Base-by-base conservation (phyloP, 1,284 basidiomycete genomes). In the Sanghuangporus weigelae region DNA sequence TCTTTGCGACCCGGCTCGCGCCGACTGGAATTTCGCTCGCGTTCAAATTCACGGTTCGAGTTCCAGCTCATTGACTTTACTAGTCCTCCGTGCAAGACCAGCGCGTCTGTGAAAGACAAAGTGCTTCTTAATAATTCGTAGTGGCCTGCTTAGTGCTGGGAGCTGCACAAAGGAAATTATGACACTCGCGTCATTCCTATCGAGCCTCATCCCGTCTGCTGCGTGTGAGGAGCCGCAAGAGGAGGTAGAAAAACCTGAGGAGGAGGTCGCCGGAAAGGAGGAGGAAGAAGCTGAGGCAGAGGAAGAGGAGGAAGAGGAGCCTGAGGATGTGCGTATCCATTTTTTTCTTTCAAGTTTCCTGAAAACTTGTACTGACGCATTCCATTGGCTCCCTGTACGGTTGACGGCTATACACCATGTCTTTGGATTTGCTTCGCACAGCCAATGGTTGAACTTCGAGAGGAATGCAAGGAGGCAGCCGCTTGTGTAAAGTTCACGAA, bases 401-500 rank as follows among this genome's bases (percentile, higher is more conserved):
- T 8, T 31, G 26, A 31, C 26, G 26, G 3, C 26, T 31, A 19
- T 31, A 38, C 48, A 35, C 42, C 36, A 23, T 10, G 16, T 57
- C 21, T 31, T 12, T 2, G 51, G 26, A 11, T 19, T 46, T 55
- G 19, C 40, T 26, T 61, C 10, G 57, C 60, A 19, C 50, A 93
- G 91, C 60, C 77, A 36, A 82, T 88, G 40, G 92, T 91, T 26
- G 75, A 73, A 56, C 79, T 95, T 67, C 84, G 87, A 61, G 89
- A 91, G 63, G 90, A 90, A 68, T 95, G 92, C 77, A 81, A 89
- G 72, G 73, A 84, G 68, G 77, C 84, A 36, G 75, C 82, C 21
- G 85, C 88, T 69, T 96, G 95, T 72, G 83, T 82, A 57, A 77
- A 85, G 51, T 76, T 88, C 67, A 81, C 87, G 53, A 86, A 92